phyloP scores from a whole-genome alignment of 78 protist species.

The Dictyostelium purpureum region DNA sequence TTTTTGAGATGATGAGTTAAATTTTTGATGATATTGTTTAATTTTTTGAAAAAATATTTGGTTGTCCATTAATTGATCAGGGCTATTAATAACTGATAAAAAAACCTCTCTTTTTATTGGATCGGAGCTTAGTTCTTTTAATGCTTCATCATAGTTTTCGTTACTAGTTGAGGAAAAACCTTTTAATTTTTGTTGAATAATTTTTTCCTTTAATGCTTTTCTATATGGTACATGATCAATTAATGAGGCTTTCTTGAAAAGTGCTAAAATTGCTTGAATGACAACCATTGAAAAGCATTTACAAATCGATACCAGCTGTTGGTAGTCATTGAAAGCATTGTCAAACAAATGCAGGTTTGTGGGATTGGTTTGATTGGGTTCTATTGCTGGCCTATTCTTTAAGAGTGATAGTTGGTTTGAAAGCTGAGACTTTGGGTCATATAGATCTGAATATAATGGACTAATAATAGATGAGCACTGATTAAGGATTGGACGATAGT shows the following conservation, averaged over 20 bases:
- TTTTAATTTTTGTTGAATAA: background rate
- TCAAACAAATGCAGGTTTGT: background rate
- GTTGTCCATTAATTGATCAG: conserved; percentile 19
- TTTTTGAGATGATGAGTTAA: background rate
- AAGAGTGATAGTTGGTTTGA: conserved; percentile 8
- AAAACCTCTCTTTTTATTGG: conserved; percentile 19
- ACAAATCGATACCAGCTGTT: background rate
- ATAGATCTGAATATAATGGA: conserved; percentile 10
- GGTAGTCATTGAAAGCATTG: conserved; percentile 22
- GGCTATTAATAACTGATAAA: background rate
- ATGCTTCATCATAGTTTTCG: background rate
- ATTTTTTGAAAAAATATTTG: background rate
- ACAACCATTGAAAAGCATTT: conserved; percentile 22
- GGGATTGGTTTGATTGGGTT: background rate
- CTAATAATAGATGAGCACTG: conserved; percentile 56
- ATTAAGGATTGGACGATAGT: conserved; percentile 56
- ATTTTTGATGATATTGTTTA: background rate
- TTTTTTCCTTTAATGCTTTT: conserved; percentile 38
- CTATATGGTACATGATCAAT: conserved; percentile 14
- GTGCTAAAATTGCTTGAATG: background rate
- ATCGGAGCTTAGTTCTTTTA: conserved; percentile 18
- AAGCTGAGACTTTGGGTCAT: conserved; percentile 6
- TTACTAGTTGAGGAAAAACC: conserved; percentile 14
- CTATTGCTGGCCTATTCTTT: background rate
- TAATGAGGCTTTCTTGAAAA: conserved; percentile 36